phyloP scores from a whole-genome alignment of 192 early-diverging fungal species.

The Helicostylum pulchrum region DNA sequence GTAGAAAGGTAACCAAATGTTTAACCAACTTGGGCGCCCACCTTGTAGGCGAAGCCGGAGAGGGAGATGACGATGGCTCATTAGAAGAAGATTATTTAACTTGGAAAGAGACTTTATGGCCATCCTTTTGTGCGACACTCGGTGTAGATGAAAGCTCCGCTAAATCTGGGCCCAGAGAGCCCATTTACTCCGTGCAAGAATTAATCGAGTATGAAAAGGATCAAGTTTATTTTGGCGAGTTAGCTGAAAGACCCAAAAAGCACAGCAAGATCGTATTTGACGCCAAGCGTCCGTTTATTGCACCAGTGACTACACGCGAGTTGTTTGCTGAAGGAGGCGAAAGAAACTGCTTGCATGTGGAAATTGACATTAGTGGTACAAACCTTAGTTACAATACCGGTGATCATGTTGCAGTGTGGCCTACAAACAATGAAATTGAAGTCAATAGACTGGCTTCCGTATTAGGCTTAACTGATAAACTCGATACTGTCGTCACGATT shows the following conservation, averaged over 20 bases:
- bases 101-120: constrained; percentile 90
- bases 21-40: constrained; percentile 72
- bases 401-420: constrained; percentile 94
- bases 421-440: constrained; percentile 78
- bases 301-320: constrained; percentile 64
- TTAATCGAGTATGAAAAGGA: constrained; percentile 32
- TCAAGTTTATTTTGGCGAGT: constrained; percentile 51
- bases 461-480: constrained; percentile 60
- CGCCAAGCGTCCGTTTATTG: constrained; percentile 82
- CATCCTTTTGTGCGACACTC: constrained; percentile 68
- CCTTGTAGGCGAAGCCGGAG: constrained; percentile 77
- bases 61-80: constrained; percentile 95
- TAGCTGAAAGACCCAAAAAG: constrained; percentile 36
- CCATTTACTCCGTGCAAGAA: constrained; percentile 52
- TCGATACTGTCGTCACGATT: constrained; percentile 69
- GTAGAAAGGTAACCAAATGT: constrained; percentile 62
- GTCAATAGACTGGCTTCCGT: constrained; percentile 63
- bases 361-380: constrained; percentile 81
- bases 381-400: constrained; percentile 88
- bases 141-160: constrained; percentile 55
- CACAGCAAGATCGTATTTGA: constrained; percentile 62
- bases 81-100: constrained; percentile 94
- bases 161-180: constrained; percentile 16
- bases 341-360: constrained; percentile 89
- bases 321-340: constrained; percentile 62